These are phyloP conservation scores for Juncus inflexus DNA, from an alignment of 176 grass and related monocot genomes.

Conservation along the genomic window DNA sequence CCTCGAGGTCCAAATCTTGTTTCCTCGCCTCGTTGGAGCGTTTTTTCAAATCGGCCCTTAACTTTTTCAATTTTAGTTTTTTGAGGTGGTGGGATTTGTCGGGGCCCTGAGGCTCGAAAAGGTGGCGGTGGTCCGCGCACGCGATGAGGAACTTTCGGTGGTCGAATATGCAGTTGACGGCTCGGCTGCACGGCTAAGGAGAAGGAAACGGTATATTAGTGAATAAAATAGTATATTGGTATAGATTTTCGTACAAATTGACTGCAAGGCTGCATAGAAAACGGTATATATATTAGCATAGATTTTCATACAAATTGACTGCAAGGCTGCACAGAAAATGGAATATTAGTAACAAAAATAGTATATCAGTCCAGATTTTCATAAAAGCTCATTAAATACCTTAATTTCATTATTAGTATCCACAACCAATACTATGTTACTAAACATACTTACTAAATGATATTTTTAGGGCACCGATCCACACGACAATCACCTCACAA, in stretches of 20 bases:
- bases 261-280: no score
- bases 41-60: constrained; percentile 71
- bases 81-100: constrained; percentile 51
- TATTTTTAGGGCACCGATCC: no score
- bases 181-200: constrained; percentile 80
- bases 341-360: neutral
- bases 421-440: no score
- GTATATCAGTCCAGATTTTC: neutral
- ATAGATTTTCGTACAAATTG: no score
- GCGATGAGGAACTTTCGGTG: constrained; percentile 98
- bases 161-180: constrained; percentile 88
- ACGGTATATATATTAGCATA: neutral
- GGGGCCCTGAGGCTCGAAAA: constrained; percentile 84
- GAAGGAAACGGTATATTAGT: neutral
- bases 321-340: no score
- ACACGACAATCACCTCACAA: no score
- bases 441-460: no score
- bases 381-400: neutral
- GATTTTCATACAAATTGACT: no score
- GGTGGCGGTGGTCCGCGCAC: constrained; percentile 79
- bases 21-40: constrained; percentile 73
- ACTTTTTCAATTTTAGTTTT: constrained; percentile 82
- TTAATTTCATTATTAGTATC: no score
- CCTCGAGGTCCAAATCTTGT: constrained; percentile 84
- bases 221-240: neutral